Percentiles rank a stretch among this genome's conserved stretches.
phyloP scores from a whole-genome alignment of 1,284 basidiomycete species.

The Dichomitus squalens region DNA sequence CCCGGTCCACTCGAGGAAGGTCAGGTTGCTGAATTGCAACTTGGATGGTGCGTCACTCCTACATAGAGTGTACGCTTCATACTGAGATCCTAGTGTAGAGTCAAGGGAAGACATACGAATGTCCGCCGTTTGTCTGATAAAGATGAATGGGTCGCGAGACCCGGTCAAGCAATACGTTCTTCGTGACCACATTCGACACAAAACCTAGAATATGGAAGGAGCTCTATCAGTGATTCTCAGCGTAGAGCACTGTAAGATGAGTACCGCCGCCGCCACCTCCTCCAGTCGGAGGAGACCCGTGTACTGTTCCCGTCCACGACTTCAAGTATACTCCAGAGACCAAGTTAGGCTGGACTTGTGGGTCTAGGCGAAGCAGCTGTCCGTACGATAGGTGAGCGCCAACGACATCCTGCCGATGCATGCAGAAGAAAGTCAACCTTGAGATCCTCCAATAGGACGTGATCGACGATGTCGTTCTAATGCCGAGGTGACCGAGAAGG shows the following conservation, averaged over 20 bases:
- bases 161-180: constrained; percentile 48
- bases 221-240: too few species aligned
- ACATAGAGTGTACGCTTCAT: background rate
- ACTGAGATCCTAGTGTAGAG: background rate
- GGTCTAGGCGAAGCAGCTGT: constrained; percentile 49
- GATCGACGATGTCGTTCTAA: constrained; percentile 57
- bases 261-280: constrained; percentile 60
- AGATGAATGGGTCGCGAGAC: constrained; percentile 50
- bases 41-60: constrained; percentile 52
- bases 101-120: constrained; percentile 38
- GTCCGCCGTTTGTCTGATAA: constrained; percentile 55
- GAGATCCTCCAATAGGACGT: constrained; percentile 54
- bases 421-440: constrained; percentile 32
- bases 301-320: constrained; percentile 56
- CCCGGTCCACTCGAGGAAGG: constrained; percentile 51
- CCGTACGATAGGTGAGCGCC: background rate
- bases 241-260: too few species aligned
- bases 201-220: constrained; percentile 37
- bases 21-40: constrained; percentile 50
- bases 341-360: constrained; percentile 57
- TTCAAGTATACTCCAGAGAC: constrained; percentile 62
- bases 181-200: constrained; percentile 52
- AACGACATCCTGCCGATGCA: background rate
- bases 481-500: too few species aligned
- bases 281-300: constrained; percentile 60